A percentile compares a stretch with the other conserved stretches of the same genome.
phyloP scores from a whole-genome alignment of 306 rosid genomes.

The Castanospermum australe region DNA sequence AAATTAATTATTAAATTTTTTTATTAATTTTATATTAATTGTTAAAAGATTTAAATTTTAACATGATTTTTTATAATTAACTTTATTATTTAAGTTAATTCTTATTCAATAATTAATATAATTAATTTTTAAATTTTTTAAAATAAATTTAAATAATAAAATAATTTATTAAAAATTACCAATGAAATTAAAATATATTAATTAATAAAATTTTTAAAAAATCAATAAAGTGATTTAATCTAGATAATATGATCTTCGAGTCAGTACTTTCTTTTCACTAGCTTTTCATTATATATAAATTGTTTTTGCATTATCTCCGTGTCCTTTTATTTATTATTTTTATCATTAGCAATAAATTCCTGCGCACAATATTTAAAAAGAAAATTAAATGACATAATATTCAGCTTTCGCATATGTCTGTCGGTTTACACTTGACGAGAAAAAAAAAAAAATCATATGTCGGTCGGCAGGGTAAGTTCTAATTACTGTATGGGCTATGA shows the following conservation, averaged over 20 bases:
- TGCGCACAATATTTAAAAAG: background rate
- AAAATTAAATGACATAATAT: background rate
- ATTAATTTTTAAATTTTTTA: no score
- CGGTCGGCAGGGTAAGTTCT: slow-evolving; percentile 23
- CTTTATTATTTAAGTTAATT: no score
- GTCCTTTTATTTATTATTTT: background rate
- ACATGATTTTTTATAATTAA: no score
- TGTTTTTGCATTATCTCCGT: background rate
- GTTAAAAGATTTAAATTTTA: no score
- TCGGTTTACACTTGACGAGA: background rate
- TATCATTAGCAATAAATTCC: background rate
- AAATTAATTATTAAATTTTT: no score
- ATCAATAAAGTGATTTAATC: no score
- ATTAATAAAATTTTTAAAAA: no score
- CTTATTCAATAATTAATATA: no score
- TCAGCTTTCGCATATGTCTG: background rate
- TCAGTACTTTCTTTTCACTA: background rate
- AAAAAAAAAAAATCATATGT: background rate
- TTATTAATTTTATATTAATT: no score
- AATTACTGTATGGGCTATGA: background rate
- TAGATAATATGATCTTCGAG: background rate
- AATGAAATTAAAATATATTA: no score
- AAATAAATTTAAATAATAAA: no score
- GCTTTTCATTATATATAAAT: background rate
- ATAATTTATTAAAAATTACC: no score